Conservation (phyloP, 2,329 filamentous ascomycete genomes). For the Epicoccum sorghinum region DNA sequence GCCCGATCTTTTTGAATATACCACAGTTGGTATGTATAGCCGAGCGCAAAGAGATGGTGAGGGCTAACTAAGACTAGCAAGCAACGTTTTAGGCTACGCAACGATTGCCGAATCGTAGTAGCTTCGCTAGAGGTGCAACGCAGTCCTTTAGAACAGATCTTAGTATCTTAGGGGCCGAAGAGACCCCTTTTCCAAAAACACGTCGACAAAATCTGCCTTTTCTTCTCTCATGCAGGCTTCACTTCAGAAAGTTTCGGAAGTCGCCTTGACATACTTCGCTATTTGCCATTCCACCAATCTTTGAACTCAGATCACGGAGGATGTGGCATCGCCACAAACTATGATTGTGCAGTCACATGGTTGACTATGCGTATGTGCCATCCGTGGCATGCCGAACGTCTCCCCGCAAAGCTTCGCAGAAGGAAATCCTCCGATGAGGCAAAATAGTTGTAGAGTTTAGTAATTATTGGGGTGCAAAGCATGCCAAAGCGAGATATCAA, state of each 20-base stretch:
- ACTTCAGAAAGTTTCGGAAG: constrained; percentile 3
- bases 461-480: background rate
- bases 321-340: background rate
- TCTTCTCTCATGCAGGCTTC: background rate
- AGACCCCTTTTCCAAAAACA: background rate
- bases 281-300: constrained; percentile 2
- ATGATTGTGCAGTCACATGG: constrained; percentile 5
- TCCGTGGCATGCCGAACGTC: constrained; percentile 8
- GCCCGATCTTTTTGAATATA: background rate
- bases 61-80: background rate
- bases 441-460: background rate
- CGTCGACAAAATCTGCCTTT: background rate
- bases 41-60: background rate
- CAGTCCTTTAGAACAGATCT: background rate
- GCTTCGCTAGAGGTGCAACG: constrained; percentile 4
- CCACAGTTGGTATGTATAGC: too few relatives aligned
- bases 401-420: constrained; percentile 2
- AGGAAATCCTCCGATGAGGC: constrained; percentile 7
- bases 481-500: background rate
- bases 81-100: background rate
- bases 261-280: constrained; percentile 1
- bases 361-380: constrained; percentile 1
- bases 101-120: constrained; percentile 11
- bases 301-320: background rate
- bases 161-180: background rate